These are phyloP conservation scores for Ceratonia siliqua DNA, from an alignment of 306 rosid species.

Conservation along the genomic window DNA sequence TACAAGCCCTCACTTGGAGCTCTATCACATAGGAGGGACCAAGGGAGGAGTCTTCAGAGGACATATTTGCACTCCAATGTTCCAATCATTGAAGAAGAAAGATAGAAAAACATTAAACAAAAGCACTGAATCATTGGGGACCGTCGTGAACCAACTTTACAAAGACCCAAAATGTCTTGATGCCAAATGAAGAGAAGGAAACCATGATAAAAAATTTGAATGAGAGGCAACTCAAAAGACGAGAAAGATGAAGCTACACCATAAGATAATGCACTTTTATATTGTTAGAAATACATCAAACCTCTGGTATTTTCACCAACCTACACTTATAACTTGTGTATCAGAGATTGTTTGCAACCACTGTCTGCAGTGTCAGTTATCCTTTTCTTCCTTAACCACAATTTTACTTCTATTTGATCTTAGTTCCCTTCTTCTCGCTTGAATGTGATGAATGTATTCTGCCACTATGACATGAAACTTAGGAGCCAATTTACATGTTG, in stretches of 20 bases:
- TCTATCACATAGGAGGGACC: background rate
- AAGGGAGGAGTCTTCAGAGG: background rate
- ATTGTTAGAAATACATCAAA: background rate
- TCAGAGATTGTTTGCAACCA: background rate
- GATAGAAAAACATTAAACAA: background rate
- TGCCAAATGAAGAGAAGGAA: background rate
- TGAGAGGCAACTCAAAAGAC: background rate
- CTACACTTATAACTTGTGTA: background rate
- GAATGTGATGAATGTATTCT: constrained; percentile 55
- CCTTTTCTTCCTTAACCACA: constrained; percentile 36
- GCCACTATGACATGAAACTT: constrained; percentile 55
- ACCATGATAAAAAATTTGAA: background rate
- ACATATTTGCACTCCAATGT: background rate
- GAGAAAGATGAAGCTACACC: background rate
- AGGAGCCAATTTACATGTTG: constrained; percentile 48
- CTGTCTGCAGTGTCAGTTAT: constrained; percentile 20
- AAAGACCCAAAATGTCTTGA: background rate
- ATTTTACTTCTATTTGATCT: constrained; percentile 32
- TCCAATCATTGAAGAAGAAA: background rate
- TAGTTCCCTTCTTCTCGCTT: constrained; percentile 41
- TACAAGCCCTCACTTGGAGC: background rate
- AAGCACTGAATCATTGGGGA: background rate
- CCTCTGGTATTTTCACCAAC: background rate
- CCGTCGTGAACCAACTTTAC: background rate
- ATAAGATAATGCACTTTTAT: background rate